These are phyloP conservation scores for Firmiana major DNA, from an alignment of 345 rosid genomes.

Conservation along the genomic window DNA sequence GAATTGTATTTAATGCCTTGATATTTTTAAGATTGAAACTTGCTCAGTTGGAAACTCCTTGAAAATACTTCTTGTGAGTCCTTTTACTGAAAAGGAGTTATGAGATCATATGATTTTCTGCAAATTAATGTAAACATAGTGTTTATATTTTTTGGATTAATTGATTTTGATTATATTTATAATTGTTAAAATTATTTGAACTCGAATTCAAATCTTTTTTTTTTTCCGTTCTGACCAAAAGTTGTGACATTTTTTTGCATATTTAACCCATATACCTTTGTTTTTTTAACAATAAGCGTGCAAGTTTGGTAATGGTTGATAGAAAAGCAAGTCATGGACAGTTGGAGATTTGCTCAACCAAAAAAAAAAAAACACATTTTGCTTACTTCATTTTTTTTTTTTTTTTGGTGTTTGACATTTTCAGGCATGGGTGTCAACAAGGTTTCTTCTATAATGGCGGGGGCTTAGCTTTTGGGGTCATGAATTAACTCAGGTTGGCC, in stretches of 20 bases:
- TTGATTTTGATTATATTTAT: no score
- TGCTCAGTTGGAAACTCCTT: neutral
- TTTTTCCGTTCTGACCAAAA: no score
- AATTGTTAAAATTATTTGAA: neutral
- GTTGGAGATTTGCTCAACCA: neutral
- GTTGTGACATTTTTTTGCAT: neutral
- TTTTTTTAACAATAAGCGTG: neutral
- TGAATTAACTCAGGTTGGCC: neutral
- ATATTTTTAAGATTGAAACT: neutral
- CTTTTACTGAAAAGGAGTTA: neutral
- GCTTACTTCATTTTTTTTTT: neutral
- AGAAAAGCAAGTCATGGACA: neutral
- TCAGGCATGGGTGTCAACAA: neutral
- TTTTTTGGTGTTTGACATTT: neutral
- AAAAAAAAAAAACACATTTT: neutral
- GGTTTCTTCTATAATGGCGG: neutral
- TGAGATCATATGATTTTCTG: neutral
- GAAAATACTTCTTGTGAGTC: neutral
- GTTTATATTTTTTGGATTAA: no score
- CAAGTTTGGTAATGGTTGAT: neutral
- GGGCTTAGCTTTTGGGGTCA: neutral
- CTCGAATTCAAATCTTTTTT: neutral
- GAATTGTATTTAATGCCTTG: neutral
- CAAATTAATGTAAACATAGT: no score
- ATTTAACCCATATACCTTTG: neutral